Conservation (phyloP, 1,139 yeast species). For the Geotrichum phurueaensis region DNA sequence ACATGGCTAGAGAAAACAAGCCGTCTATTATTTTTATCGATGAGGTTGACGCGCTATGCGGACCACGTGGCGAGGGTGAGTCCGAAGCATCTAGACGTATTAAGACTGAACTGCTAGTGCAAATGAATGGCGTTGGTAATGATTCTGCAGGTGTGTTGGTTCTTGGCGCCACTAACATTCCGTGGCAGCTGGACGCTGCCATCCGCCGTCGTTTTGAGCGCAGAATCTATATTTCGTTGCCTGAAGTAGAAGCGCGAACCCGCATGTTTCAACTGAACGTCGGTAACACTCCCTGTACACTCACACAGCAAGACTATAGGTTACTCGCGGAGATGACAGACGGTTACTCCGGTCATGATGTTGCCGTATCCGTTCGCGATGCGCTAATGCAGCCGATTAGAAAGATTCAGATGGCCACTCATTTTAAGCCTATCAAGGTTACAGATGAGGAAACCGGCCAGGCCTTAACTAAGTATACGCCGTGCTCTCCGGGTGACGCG, state of each 20-base stretch:
- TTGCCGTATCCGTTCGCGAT: conserved; percentile 93
- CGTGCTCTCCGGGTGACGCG: conserved; percentile 93
- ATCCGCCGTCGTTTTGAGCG: conserved; percentile 93
- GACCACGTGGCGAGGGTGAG: conserved; percentile 97
- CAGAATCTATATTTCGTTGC: conserved; percentile 90
- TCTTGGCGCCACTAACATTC: conserved; percentile 95
- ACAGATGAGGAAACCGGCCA: conserved; percentile 33
- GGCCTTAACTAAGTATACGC: conserved; percentile 54
- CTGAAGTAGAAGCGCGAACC: conserved; percentile 85
- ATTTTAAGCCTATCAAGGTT: conserved; percentile 51
- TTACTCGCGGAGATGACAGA: conserved; percentile 89
- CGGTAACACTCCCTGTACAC: conserved; percentile 80
- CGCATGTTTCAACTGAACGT: conserved; percentile 92
- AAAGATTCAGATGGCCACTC: conserved; percentile 93
- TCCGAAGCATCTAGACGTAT: conserved; percentile 95
- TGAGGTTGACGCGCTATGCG: conserved; percentile 96
- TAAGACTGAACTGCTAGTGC: conserved; percentile 91
- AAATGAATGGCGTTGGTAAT: conserved; percentile 98
- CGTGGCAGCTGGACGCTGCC: conserved; percentile 98
- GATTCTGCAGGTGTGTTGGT: conserved; percentile 91
- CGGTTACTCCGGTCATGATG: conserved; percentile 96
- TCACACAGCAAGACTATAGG: conserved; percentile 67
- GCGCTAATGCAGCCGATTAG: conserved; percentile 97
- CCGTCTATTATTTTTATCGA: conserved; percentile 95
- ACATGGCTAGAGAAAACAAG: conserved; percentile 93